These are phyloP conservation scores for Cicer bijugum DNA, from an alignment of 306 rosid genomes.

Conservation along the genomic window DNA sequence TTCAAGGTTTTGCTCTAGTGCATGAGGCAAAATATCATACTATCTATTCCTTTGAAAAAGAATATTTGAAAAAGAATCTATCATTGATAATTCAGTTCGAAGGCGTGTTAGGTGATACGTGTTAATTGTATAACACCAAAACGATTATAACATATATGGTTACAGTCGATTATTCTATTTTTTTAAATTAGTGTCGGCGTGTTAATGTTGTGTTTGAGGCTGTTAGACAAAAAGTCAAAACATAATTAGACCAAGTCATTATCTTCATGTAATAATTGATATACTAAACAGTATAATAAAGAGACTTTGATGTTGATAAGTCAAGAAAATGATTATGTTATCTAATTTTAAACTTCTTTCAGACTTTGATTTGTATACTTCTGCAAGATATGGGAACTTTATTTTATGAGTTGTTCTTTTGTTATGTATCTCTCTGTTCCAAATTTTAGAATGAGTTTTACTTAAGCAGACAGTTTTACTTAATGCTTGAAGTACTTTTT, in stretches of 20 bases:
- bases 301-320: slow-evolving; percentile 21
- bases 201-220: too few relatives aligned
- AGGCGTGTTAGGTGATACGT: too few relatives aligned
- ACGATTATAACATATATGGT: too few relatives aligned
- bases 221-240: neutral
- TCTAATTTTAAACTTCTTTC: neutral
- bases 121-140: too few relatives aligned
- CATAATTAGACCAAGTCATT: slow-evolving; percentile 6
- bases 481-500: too few relatives aligned
- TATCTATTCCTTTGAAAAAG: neutral
- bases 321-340: slow-evolving; percentile 15
- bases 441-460: neutral
- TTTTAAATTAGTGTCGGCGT: too few relatives aligned
- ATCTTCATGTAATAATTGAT: neutral
- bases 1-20: slow-evolving; percentile 60
- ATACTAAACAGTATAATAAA: slow-evolving; percentile 7
- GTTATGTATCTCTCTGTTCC: neutral
- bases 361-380: neutral
- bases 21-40: slow-evolving; percentile 40
- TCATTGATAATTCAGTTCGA: too few relatives aligned
- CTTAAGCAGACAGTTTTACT: too few relatives aligned
- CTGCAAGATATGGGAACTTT: neutral
- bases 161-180: too few relatives aligned
- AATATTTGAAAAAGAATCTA: too few relatives aligned
- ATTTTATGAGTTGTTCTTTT: neutral